Base-by-base conservation (phyloP, 305 asterid species). In the Rubia balearica region DNA sequence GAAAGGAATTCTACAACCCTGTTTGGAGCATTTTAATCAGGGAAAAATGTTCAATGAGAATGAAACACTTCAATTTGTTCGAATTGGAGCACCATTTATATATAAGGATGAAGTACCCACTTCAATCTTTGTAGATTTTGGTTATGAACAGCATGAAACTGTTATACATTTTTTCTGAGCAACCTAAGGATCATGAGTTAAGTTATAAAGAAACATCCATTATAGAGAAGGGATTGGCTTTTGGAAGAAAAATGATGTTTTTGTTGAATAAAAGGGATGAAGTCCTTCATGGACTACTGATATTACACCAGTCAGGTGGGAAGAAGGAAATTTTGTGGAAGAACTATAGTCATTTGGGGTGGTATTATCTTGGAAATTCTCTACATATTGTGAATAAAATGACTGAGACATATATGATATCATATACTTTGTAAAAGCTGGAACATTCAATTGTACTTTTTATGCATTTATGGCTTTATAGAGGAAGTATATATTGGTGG, bases 181-280 rank as follows among this genome's bases (percentile, higher is more conserved):
- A 33, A 33, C 38, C 38, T 33, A 33, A 33, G 38, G 38, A 1
- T 33, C 3, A 33, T 33, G 38, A 33, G 38, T 33, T 33, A 2
- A 4, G 5, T 33, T 33, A 1, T 33, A 33, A 33, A 4, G 38
- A 33, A 33, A 33, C 38, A 33, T 3, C 38, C 4, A 33, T 33
- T 33, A 33, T 33, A 33, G 0, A 33, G 38, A 33, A 33, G 3
- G 38, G 38, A 33, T 2, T 33, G 38, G 38, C 38, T 33, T 33
- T 4, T 33, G 5, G 38, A 33, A 33, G 38, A 33, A 33, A 33
- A 73, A 90, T 90, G 96, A 24, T 83, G 73, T 85, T 89, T 88
- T 95, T 89, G 65, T 79, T 93, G 75, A 90, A 78, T 75, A 94
- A 90, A 74, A 93, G 90, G 96, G 98, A 93, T 78, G 96, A 90